These are phyloP conservation scores for Protomyces macrosporus DNA, from an alignment of 1,139 yeast genomes.

Conservation along the genomic window DNA sequence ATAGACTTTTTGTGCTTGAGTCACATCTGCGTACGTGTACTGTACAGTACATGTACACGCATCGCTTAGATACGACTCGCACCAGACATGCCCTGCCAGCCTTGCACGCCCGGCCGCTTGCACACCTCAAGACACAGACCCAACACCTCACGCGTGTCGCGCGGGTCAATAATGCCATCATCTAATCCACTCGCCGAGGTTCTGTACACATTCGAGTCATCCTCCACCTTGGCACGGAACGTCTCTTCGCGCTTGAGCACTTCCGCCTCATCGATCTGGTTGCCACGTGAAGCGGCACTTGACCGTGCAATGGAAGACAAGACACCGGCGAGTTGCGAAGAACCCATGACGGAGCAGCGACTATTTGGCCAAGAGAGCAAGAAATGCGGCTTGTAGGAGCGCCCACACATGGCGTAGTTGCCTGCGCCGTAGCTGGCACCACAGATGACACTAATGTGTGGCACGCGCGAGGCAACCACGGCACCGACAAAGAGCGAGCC, in stretches of 20 bases:
- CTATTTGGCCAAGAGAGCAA: conserved; percentile 41
- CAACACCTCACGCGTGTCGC: conserved; percentile 38
- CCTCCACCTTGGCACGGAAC: conserved; percentile 36
- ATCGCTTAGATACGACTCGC: conserved; percentile 38
- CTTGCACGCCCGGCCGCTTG: conserved; percentile 32
- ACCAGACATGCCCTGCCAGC: conserved; percentile 35
- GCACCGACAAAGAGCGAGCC: conserved; percentile 41
- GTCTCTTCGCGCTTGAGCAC: conserved; percentile 37
- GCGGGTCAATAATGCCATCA: conserved; percentile 39
- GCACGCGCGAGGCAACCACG: conserved; percentile 40
- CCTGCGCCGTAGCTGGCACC: conserved; percentile 42
- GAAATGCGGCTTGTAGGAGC: conserved; percentile 40
- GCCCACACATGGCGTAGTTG: conserved; percentile 41
- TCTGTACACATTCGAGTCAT: conserved; percentile 34
- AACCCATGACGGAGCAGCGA: conserved; percentile 41
- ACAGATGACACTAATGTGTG: conserved; percentile 39
- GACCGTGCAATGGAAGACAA: conserved; percentile 33
- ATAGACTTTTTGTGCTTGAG: background rate
- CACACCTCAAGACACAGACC: conserved; percentile 38
- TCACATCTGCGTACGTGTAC: too few relatives aligned
- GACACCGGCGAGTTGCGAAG: conserved; percentile 40
- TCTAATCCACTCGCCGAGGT: conserved; percentile 38
- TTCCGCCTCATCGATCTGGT: conserved; percentile 31
- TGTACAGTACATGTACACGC: background rate
- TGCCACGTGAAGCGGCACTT: conserved; percentile 34